A percentile compares a stretch with the other conserved stretches of the same genome.
phyloP scores from a whole-genome alignment of 148 eudicot species.

The Rhododendron simsii region DNA sequence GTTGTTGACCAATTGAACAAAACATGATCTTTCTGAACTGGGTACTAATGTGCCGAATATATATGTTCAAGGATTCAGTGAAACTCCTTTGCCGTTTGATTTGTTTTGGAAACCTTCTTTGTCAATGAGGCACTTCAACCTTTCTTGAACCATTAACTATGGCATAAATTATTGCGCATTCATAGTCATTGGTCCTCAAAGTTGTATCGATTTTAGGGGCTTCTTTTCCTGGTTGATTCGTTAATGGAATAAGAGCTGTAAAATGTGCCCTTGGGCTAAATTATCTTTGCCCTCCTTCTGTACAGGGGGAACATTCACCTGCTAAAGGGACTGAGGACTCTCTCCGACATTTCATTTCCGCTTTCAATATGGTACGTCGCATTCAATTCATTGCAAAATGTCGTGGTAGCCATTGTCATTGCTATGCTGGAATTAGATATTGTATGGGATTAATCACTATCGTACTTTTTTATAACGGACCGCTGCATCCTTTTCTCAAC shows the following conservation, averaged over 20 bases:
- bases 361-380: conserved; percentile 59
- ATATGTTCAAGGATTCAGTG: not conserved
- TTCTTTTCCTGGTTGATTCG: not conserved
- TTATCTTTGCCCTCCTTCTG: not conserved
- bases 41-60: not conserved
- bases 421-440: not conserved
- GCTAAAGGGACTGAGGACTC: conserved; percentile 42
- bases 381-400: not conserved
- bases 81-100: not conserved
- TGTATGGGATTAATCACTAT: not conserved
- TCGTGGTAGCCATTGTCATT: not conserved
- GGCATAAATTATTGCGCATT: not conserved
- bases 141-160: not conserved
- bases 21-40: not conserved
- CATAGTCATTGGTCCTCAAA: not conserved
- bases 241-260: not conserved
- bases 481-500: not conserved
- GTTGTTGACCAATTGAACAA: not conserved
- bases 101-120: not conserved
- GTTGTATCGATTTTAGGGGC: not conserved
- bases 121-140: not conserved
- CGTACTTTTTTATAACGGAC: not conserved
- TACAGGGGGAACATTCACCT: conserved; percentile 33
- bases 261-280: not conserved
- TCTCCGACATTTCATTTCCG: conserved; percentile 54